Base-by-base conservation (phyloP, 2,329 filamentous ascomycete genomes). In the Penicillium sp. region DNA sequence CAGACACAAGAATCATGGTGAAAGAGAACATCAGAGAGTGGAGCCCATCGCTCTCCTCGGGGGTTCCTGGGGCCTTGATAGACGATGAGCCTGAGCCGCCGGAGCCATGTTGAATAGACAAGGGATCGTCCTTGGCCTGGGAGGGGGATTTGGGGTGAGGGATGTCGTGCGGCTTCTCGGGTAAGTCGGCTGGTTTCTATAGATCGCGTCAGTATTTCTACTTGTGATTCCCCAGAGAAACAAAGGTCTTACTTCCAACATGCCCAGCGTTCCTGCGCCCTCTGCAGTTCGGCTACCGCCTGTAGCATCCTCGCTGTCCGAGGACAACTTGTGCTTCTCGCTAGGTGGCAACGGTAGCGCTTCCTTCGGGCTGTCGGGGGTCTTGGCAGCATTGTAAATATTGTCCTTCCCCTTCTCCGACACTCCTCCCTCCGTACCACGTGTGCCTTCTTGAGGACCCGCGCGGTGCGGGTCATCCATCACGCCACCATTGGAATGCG, bases 1-100 rank as follows among this genome's bases (percentile, higher is more conserved):
- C 95, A 47, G 93, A 97, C 67, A 98, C 89, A 61, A 98, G 81
- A 68, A 99, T 99, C 95, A 98, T 99, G 57, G 93, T 93, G 59
- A 97, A 87, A 16, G 95, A 96, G 31, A 98, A 87, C 13, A 96
- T 71, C 69, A 95, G 96, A 4, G 95, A 98, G 75, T 99, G 93
- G 68, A 88, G 80, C 11, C 68, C 54, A 19, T 91, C 91, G 61
- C 88, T 89, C 58, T 93, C 92, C 42, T 93, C 75, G 9, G 67
- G 67, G 9, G 72, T 72, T 25, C 67, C 63, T 11, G 72, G 72
- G 19, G 75, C 68, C 11, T 77, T 71, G 62, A 51, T 56, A 25
- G 56, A 49, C 6, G 59, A 61, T 3, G 59, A 64, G 21, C 59
- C 50, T 4, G 61, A 60, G 27, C 54, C 54, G 29, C 27, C 16